Evolutionary conservation across 1,139 yeast genomes (phyloP), one percentile per base, ranked within the genome.

Genomic region (Pichia sp.): DNA sequence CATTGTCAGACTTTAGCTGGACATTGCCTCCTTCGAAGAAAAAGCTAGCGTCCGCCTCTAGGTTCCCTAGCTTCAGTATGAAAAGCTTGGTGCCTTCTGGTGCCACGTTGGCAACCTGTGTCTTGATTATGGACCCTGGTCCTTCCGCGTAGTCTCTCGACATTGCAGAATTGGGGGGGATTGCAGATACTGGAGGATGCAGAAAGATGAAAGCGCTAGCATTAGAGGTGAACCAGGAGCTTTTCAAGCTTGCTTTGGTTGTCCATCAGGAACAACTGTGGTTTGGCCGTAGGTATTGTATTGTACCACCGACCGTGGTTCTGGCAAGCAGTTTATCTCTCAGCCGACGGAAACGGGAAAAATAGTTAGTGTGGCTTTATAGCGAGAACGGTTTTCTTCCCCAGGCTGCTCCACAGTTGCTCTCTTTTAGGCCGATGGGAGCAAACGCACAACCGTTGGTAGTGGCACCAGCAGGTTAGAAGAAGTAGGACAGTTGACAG

Each of bases 141-240:
- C 52, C 52, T 36, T 50, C 47, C 11, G 52, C 47, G 31, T 50
- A 50, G 10, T 42, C 52, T 16, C 32, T 50, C n/a, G 52, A 50
- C 52, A 50, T 50, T 38, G 40, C 15, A 5, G n/a, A 5, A n/a
- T 34, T 11, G n/a, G 4, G 40, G 5, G 34, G 1, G 19, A 19
- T 19, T 8, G 15, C 47, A 40, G n/a, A n/a, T n/a, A n/a, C n/a
- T n/a, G n/a, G n/a, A n/a, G n/a, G n/a, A n/a, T n/a, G n/a, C n/a
- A n/a, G 23, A 19, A 19, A 19, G 23, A 19, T 19, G 23, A 3
- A 19, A 19, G 23, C 23, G 23, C 23, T 19, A 19, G 23, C 23
- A 19, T 19, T 2, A 19, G 23, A 19, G 23, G n/a, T n/a, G n/a
- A n/a, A n/a, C n/a, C n/a, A n/a, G n/a, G n/a, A n/a, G n/a, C n/a